A percentile compares a stretch with the other conserved stretches of the same genome.
phyloP scores from a whole-genome alignment of 768 basidiomycete species.

The Chalciporus sphaerocephalus region DNA sequence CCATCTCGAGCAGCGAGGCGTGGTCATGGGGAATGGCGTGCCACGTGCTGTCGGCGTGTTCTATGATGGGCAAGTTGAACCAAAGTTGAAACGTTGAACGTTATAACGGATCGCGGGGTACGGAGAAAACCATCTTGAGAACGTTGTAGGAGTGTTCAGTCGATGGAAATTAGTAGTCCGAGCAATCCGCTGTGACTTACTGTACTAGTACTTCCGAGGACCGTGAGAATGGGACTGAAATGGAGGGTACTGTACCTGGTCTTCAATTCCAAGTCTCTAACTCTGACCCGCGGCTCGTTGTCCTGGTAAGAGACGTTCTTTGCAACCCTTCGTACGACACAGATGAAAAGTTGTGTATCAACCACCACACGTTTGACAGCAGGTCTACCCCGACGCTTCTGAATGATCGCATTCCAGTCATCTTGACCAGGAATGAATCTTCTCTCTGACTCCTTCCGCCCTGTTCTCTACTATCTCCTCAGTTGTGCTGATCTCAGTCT shows the following conservation, averaged over 20 bases:
- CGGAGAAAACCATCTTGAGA: no score
- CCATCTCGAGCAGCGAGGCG: neutral
- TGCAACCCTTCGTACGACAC: neutral
- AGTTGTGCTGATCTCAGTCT: slow-evolving; percentile 12
- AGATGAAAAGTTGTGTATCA: slow-evolving; percentile 26
- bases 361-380: slow-evolving; percentile 16
- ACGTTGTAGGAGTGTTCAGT: no score
- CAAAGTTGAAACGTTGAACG: no score
- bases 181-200: no score
- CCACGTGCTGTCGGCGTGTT: neutral
- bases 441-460: slow-evolving; percentile 30
- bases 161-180: no score
- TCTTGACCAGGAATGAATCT: slow-evolving; percentile 22
- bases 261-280: no score
- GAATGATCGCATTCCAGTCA: slow-evolving; percentile 22
- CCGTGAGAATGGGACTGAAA: no score
- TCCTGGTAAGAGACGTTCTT: neutral
- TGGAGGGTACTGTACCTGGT: no score
- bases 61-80: neutral
- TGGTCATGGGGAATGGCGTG: neutral
- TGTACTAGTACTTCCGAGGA: no score
- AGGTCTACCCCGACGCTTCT: slow-evolving; percentile 28
- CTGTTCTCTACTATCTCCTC: neutral
- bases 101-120: no score
- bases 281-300: no score